phyloP scores from a whole-genome alignment of 164 flowering plant genomes.

The Stephania cephalantha region DNA sequence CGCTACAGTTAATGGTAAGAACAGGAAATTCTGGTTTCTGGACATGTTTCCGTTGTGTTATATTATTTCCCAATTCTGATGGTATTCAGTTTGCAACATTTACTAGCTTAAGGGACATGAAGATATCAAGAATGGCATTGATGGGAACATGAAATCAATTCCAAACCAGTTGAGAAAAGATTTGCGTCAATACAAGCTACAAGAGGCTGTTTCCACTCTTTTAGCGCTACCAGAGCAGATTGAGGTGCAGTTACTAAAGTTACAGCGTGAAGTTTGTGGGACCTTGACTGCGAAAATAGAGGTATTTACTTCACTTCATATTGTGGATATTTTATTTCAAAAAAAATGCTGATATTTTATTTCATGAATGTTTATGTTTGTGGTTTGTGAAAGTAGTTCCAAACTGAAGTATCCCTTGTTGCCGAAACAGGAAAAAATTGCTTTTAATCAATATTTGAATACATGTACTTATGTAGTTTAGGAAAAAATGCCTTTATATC shows the following conservation, averaged over 20 bases:
- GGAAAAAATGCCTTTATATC: neutral
- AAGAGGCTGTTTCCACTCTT: slow-evolving; percentile 33
- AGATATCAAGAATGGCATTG: slow-evolving; percentile 52
- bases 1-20: slow-evolving; percentile 64
- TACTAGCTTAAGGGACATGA: slow-evolving; percentile 67
- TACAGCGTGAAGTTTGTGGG: slow-evolving; percentile 35
- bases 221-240: slow-evolving; percentile 48
- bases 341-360: neutral
- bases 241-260: slow-evolving; percentile 35
- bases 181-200: slow-evolving; percentile 32
- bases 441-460: slow-evolving; percentile 1
- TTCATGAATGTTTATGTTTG: neutral
- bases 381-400: neutral
- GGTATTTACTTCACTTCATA: slow-evolving; percentile 22
- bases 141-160: slow-evolving; percentile 45
- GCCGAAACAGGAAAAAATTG: neutral
- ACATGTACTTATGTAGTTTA: neutral
- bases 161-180: slow-evolving; percentile 41
- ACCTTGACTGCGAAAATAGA: slow-evolving; percentile 49
- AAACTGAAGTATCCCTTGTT: neutral
- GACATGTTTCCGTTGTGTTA: slow-evolving; percentile 3
- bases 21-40: neutral
- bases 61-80: neutral
- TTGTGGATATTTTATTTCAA: neutral
- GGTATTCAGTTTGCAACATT: slow-evolving; percentile 4